Evolutionary conservation across 306 rosid genomes (phyloP), one percentile per base, ranked within the genome.

Genomic region (Lathyrus tuberosus): DNA sequence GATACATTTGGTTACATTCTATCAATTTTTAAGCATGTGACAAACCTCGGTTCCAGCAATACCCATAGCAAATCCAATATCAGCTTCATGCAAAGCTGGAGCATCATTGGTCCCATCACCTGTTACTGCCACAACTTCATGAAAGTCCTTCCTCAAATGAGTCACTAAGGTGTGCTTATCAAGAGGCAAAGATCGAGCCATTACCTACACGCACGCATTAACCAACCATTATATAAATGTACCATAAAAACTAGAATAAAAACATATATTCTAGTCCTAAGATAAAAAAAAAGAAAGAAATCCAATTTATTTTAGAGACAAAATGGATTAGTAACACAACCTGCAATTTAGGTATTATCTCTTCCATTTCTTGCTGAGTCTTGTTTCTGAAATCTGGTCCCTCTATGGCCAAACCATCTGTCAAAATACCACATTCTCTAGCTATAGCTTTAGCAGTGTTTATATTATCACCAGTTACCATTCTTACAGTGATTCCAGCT

Each of bases 41-140:
- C 87, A 65, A 76, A 94, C 97, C 97, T 94, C 99, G n/a, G 97
- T 94, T 66, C 98, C 98, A 14, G 92, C 93, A 63, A 88, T 87
- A 40, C 98, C 97, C 97, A 91, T 94, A 26, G 96, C 94, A 30
- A 94, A 88, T 76, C 97, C 99, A 72, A 91, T 88, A 73, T 94
- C 97, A 10, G 97, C 92, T 83, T 94, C 97, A 28, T 84, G 96
- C 84, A 94, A 79, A 6, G 95, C 96, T 8, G 96, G 97, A 63
- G 99, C 97, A 69, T 94, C 99, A 48, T 94, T 94, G 51, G 98
- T 90, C 31, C 98, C 96, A 72, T 90, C 98, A 56, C 97, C 96
- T 6, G 97, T 94, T 56, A 90, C 97, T 33, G 97, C 98, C 72
- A 94, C 97, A 70, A 94, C 97, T 80, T 90, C 95, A 38, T 79